Evolutionary conservation across 345 rosid species (phyloP), one percentile per base, ranked within the genome.

Genomic region (Syzygium grande): DNA sequence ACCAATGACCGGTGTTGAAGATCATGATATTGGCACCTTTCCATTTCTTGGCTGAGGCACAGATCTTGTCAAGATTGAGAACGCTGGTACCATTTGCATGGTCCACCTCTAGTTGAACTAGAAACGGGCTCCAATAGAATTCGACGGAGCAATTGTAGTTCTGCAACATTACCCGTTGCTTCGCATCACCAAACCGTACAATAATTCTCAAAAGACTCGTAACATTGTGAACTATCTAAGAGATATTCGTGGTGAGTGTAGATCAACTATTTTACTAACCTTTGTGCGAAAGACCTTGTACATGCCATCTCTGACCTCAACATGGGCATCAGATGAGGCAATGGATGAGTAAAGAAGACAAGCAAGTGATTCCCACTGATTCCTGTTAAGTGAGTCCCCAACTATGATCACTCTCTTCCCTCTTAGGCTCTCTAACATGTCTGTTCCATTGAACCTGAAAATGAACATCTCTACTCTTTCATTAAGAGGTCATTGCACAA

Each of bases 281-380:
- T 89, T 88, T 49, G 95, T 87, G 73, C 27, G 88, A 83, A 94
- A 93, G 87, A 91, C 65, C 87, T 92, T 92, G 52, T 86, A 86
- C 17, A 2, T 51, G 22, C 89, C 23, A 9, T 85, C 25, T 21
- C 34, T 38, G 22, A 52, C 86, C 51, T 91, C 84, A 23, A 93
- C 86, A 38, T 27, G 84, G 68, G 91, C 85, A 51, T 61, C 88
- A 25, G 90, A 89, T 51, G 92, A 65, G 89, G 92, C 90, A 16
- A 90, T 49, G 29, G 92, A 87, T 84, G 94, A 90, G 86, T 92
- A 93, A 58, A 94, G 92, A 86, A 93, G 93, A 65, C 93, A 93
- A 87, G 92, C 91, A 61, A 94, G 94, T 65, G 96, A 92, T 78
- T 94, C 95, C 90, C 92, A 93, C 88, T 93, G 95, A 89, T 93